phyloP scores from a whole-genome alignment of 306 rosid genomes.

The Geum urbanum region DNA sequence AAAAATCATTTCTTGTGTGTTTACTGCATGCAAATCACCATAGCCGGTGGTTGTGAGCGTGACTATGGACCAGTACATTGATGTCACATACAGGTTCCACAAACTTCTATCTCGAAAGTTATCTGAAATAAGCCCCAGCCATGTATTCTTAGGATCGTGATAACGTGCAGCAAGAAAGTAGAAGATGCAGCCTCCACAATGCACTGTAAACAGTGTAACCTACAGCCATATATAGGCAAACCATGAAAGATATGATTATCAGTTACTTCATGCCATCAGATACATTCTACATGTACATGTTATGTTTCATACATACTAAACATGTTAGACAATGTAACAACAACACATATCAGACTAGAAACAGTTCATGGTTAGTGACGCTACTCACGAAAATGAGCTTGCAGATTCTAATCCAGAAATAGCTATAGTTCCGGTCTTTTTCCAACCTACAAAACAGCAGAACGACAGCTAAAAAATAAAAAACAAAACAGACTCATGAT shows the following conservation, averaged over 20 bases:
- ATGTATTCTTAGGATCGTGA: conserved; percentile 31
- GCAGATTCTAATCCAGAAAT: conserved; percentile 59
- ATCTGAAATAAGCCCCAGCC: conserved; percentile 34
- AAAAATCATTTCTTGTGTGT: conserved; percentile 49
- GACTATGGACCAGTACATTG: conserved; percentile 69
- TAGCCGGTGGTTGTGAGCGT: conserved; percentile 66
- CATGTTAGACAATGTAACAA: not conserved
- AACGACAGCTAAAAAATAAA: not conserved
- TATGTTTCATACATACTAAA: not conserved
- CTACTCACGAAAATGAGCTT: conserved; percentile 76
- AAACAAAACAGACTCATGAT: not conserved
- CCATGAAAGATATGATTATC: conserved; percentile 9
- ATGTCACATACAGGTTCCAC: conserved; percentile 37
- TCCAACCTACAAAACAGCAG: conserved; percentile 47
- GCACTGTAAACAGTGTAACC: conserved; percentile 66
- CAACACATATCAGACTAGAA: not conserved
- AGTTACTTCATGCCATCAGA: not conserved
- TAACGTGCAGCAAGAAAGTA: conserved; percentile 38
- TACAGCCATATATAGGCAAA: conserved; percentile 33
- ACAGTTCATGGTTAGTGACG: not conserved
- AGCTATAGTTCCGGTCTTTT: conserved; percentile 62
- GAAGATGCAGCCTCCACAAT: conserved; percentile 59
- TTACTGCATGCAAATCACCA: conserved; percentile 82
- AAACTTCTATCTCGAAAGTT: not conserved
- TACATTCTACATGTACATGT: not conserved